Evolutionary conservation across 257 asterid species (phyloP).

Genomic region (Penstemon barbatus): DNA sequence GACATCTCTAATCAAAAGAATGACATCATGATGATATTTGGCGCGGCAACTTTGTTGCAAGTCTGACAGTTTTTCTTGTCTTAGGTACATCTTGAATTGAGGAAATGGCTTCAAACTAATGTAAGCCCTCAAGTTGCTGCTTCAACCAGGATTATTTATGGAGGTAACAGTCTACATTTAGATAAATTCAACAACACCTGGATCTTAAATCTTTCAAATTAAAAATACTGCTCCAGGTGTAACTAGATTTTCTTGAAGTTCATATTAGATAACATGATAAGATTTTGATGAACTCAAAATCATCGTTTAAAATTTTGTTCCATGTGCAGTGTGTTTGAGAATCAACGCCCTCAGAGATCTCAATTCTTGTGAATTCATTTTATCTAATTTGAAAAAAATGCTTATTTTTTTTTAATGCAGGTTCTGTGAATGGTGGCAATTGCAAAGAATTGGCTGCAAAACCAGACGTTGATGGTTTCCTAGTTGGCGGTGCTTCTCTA

Average conservation of each 20-base stretch:
- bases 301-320: not conserved
- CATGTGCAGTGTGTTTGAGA: not conserved
- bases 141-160: constrained; percentile 91
- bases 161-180: constrained; percentile 52
- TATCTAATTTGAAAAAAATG: too few species aligned
- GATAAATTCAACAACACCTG: constrained; percentile 2
- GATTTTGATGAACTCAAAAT: not conserved
- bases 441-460: constrained; percentile 76
- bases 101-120: constrained; percentile 89
- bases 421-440: constrained; percentile 84
- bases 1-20: constrained; percentile 17
- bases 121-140: constrained; percentile 73
- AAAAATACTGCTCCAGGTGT: not conserved
- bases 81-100: constrained; percentile 85
- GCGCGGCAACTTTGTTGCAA: constrained; percentile 9
- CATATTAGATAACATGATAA: not conserved
- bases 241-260: not conserved
- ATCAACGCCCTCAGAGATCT: not conserved
- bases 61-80: constrained; percentile 21
- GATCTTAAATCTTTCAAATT: not conserved
- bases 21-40: constrained; percentile 1
- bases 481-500: constrained; percentile 89
- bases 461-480: constrained; percentile 79
- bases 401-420: constrained; percentile 29
- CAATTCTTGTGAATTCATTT: not conserved